phyloP scores from a whole-genome alignment of 495 filamentous ascomycete species.

The Parachaetomium inaequale region DNA sequence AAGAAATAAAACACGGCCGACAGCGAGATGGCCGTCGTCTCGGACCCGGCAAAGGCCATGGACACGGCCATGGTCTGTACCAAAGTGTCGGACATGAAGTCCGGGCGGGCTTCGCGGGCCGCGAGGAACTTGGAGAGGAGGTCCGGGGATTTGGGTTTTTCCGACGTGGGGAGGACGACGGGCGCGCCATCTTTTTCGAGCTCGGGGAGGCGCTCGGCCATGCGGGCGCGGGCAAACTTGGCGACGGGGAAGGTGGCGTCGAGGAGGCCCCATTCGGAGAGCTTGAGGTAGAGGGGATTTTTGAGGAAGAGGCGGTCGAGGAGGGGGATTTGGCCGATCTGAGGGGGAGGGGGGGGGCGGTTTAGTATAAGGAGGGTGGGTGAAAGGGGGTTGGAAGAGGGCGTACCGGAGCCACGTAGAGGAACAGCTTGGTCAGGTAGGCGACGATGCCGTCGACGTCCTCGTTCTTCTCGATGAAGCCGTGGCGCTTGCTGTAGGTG shows the following conservation, averaged over 20 bases:
- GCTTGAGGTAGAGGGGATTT: constrained; percentile 54
- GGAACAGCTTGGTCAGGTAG: constrained; percentile 52
- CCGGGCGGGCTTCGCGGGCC: constrained; percentile 54
- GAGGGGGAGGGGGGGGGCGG: neutral
- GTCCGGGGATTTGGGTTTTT: constrained; percentile 49
- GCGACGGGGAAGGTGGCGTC: constrained; percentile 61
- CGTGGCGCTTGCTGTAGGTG: constrained; percentile 61
- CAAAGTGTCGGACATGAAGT: constrained; percentile 62
- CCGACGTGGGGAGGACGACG: constrained; percentile 35
- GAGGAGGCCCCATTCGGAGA: constrained; percentile 46
- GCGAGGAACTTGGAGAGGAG: constrained; percentile 60
- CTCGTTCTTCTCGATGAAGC: constrained; percentile 58
- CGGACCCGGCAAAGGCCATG: constrained; percentile 63
- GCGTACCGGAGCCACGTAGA: constrained; percentile 59
- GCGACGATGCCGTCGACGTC: constrained; percentile 61
- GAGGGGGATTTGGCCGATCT: constrained; percentile 60
- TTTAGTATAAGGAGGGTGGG: constrained; percentile 29
- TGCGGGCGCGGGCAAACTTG: constrained; percentile 55
- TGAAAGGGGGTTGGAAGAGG: constrained; percentile 17
- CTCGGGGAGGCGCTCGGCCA: constrained; percentile 50
- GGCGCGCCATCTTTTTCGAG: constrained; percentile 30
- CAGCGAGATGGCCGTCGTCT: constrained; percentile 62
- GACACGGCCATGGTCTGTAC: constrained; percentile 63
- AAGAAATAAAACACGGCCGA: constrained; percentile 63
- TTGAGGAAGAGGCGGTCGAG: constrained; percentile 60